Evolutionary conservation across 2,329 filamentous ascomycete species (phyloP), one percentile per base, ranked within the genome.

Genomic region (Fusarium continuum): DNA sequence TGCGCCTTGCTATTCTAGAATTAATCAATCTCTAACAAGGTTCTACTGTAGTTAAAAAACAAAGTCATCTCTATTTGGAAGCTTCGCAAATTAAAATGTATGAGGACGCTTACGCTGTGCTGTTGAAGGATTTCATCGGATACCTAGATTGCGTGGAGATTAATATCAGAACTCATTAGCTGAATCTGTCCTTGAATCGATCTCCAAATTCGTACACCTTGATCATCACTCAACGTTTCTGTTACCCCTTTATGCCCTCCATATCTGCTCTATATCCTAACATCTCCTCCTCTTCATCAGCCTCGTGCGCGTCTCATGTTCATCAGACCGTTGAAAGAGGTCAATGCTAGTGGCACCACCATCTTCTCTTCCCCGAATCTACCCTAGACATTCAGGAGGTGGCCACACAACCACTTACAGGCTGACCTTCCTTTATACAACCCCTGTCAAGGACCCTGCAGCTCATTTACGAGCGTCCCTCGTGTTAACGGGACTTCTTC

Each of bases 401-500:
- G 55, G 34, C 57, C 47, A 41, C 36, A 52, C 32, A 59, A 60
- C 55, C 47, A 60, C 34, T 60, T 34, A 60, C 16, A 55, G 19
- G 55, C 55, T 60, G 40, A 60, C 55, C n/a, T 52, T 59, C 44
- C 46, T 36, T 41, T 51, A 38, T 47, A 54, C 26, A 39, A 52
- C 38, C 61, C 61, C 39, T 62, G 46, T 41, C 44, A 20, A 29
- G 39, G 35, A 50, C 61, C 61, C 56, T 62, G 61, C 28, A 41
- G 16, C 46, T 57, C 56, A 65, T 65, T 65, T 65, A 40, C 61
- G 57, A 55, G 48, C 38, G 38, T 52, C 26, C 38, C 53, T 65
- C 47, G 62, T 65, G 52, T 65, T 58, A 31, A 40, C 32, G 41
- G 35, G n/a, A 31, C 17, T 29, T 26, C 36, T 34, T 6, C 40